Evolutionary conservation across 441 rosid species (phyloP), one percentile per base, ranked within the genome.

Genomic region (Manihot esculenta): DNA sequence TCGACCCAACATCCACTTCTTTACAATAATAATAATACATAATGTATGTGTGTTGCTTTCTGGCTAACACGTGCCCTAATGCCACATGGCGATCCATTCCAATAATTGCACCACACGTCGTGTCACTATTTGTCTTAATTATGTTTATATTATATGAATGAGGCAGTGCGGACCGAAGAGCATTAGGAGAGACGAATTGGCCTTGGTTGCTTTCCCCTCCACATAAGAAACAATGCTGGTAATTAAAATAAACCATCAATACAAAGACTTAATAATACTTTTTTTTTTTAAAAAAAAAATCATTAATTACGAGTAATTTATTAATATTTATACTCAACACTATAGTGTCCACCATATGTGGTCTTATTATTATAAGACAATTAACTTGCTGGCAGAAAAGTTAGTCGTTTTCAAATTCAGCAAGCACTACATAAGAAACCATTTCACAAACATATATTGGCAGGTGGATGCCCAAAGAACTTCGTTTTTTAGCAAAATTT

Each of bases 171-270:
- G 38, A 33, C 38, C 38, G 38, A 33, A 30, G 47, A 30, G 44
- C 47, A 50, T 1, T n/a, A 33, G 18, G 24, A 35, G 21, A 30
- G 69, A 18, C 50, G 44, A 47, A 48, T 13, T 61, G 20, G 53
- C 47, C 38, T 60, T 49, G 67, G 64, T 61, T 71, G 44, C 50
- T 15, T 70, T 64, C 66, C 78, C 78, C 51, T 62, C 42, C 55
- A 41, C 67, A 21, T 49, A 62, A 47, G 23, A 71, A 74, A 78
- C 70, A 49, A 57, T n/a, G 21, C 50, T 17, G 50, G 6, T 33
- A 53, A 33, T 61, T 26, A 24, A 68, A 66, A 27, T 1, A 12
- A 30, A 9, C 23, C n/a, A 18, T 20, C 11, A 53, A 53, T 53
- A 8, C 21, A 53, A 50, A 50, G 23, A 18, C 6, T 55, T 54